A percentile compares a stretch with the other conserved stretches of the same genome.
phyloP scores from a whole-genome alignment of 2,329 filamentous ascomycete species.

The Alternaria ethzedia region DNA sequence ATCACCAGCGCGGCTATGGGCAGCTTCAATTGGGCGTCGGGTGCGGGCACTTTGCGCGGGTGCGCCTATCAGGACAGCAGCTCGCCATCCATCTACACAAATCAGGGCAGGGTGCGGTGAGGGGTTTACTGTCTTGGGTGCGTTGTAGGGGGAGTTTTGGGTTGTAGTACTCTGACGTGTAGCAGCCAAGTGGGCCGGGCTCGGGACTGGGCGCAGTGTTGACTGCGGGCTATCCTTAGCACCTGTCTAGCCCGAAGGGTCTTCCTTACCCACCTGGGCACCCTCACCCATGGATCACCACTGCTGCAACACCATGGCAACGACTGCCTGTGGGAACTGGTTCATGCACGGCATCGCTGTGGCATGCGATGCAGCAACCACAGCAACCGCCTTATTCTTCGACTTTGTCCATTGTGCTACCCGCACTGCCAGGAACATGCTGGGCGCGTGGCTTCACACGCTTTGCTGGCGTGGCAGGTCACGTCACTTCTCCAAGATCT shows the following conservation, averaged over 20 bases:
- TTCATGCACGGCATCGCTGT: neutral
- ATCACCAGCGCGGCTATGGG: constrained; percentile 38
- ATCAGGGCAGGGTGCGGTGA: constrained; percentile 17
- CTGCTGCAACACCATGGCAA: constrained; percentile 4
- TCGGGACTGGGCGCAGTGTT: constrained; percentile 8
- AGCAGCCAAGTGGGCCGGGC: constrained; percentile 16
- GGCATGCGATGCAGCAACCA: neutral
- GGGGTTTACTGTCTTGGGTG: constrained; percentile 9
- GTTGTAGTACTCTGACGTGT: constrained; percentile 27
- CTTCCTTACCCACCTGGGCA: constrained; percentile 3
- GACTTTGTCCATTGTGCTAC: neutral
- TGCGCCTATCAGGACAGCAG: constrained; percentile 43
- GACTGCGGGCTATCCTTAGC: constrained; percentile 1
- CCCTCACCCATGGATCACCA: neutral
- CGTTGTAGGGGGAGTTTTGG: constrained; percentile 17
- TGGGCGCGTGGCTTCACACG: constrained; percentile 8
- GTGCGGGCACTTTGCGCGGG: constrained; percentile 26
- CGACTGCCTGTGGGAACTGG: neutral
- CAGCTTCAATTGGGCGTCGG: constrained; percentile 36
- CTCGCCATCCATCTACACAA: constrained; percentile 34
- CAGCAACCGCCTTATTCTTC: neutral
- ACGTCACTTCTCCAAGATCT: neutral
- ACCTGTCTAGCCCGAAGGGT: neutral
- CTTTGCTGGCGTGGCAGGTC: constrained; percentile 18
- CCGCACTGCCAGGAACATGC: constrained; percentile 7